phyloP scores from a whole-genome alignment of 768 basidiomycete species.

The Mycena belliarum region DNA sequence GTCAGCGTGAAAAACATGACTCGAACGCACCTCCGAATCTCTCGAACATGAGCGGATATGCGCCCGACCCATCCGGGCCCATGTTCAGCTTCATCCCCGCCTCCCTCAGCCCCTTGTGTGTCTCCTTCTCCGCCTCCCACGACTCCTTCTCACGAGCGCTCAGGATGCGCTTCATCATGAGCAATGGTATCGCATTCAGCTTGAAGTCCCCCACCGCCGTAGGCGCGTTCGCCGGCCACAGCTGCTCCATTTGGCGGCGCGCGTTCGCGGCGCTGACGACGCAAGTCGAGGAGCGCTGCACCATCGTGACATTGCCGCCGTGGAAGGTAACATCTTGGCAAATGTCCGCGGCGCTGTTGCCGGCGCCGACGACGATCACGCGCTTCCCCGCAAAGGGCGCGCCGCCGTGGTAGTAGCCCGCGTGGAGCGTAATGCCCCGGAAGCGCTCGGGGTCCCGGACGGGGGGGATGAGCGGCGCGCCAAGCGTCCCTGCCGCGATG shows the following conservation, averaged over 20 bases:
- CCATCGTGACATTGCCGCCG: slow-evolving; percentile 13
- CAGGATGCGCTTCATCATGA: slow-evolving; percentile 1
- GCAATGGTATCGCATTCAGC: not conserved
- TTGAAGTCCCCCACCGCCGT: slow-evolving; percentile 25
- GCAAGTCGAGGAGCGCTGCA: slow-evolving; percentile 38
- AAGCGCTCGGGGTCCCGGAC: slow-evolving; percentile 28
- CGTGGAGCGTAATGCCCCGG: slow-evolving; percentile 33
- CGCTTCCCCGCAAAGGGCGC: slow-evolving; percentile 31
- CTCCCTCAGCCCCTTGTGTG: slow-evolving; percentile 2
- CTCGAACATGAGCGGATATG: slow-evolving; percentile 3
- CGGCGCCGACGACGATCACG: slow-evolving; percentile 42
- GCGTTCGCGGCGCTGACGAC: slow-evolving; percentile 24
- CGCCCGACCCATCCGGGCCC: not conserved
- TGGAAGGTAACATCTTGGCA: slow-evolving; percentile 36
- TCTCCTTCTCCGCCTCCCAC: slow-evolving; percentile 9
- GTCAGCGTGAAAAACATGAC: not conserved
- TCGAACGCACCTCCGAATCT: slow-evolving; percentile 9
- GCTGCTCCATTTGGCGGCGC: not conserved
- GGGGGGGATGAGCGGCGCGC: slow-evolving; percentile 32
- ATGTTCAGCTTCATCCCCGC: slow-evolving; percentile 9
- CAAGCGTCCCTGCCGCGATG: slow-evolving; percentile 38
- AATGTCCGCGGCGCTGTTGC: slow-evolving; percentile 39
- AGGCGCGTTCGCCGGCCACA: slow-evolving; percentile 23
- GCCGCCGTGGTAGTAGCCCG: slow-evolving; percentile 29
- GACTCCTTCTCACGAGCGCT: not conserved